Conservation (phyloP, 2,329 filamentous ascomycete genomes). For the Colletotrichum salicis region DNA sequence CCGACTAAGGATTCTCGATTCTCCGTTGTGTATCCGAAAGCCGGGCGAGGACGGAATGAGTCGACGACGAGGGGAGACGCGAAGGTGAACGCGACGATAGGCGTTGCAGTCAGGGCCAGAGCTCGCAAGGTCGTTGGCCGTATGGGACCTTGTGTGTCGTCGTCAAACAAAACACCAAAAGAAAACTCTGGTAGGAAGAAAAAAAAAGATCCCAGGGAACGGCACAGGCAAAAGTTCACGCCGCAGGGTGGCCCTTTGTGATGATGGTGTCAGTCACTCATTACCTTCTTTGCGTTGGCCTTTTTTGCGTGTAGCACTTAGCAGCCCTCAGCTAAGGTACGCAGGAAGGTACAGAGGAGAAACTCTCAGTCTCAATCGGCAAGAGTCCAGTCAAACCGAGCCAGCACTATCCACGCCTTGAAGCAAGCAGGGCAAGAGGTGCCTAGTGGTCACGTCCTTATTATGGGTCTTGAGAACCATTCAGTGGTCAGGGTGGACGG, state of each 20-base stretch:
- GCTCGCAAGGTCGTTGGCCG: conserved; percentile 25
- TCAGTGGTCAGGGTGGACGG: conserved; percentile 16
- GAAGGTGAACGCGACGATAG: conserved; percentile 6
- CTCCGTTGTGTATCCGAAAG: conserved; percentile 8
- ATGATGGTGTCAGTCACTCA: conserved; percentile 34
- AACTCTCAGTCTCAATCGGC: neutral
- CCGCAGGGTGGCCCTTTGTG: conserved; percentile 35
- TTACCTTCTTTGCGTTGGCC: conserved; percentile 15
- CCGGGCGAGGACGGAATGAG: conserved; percentile 2
- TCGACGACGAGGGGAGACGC: conserved; percentile 16
- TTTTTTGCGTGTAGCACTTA: conserved; percentile 21
- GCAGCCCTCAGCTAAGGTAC: conserved; percentile 11
- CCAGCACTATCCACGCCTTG: neutral
- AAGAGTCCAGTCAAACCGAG: conserved; percentile 4
- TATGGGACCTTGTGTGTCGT: conserved; percentile 23
- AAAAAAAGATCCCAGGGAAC: conserved; percentile 6
- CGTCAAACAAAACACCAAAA: conserved; percentile 23
- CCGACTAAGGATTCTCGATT: neutral
- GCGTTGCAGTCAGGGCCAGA: conserved; percentile 9
- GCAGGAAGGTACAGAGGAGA: conserved; percentile 1
- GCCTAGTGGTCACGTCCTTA: conserved; percentile 12
- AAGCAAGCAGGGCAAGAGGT: neutral
- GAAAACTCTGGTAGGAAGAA: neutral
- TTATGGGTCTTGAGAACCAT: conserved; percentile 14
- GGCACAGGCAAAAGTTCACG: conserved; percentile 30